phyloP scores from a whole-genome alignment of 495 filamentous ascomycete genomes.

The Durotheca rogersii region DNA sequence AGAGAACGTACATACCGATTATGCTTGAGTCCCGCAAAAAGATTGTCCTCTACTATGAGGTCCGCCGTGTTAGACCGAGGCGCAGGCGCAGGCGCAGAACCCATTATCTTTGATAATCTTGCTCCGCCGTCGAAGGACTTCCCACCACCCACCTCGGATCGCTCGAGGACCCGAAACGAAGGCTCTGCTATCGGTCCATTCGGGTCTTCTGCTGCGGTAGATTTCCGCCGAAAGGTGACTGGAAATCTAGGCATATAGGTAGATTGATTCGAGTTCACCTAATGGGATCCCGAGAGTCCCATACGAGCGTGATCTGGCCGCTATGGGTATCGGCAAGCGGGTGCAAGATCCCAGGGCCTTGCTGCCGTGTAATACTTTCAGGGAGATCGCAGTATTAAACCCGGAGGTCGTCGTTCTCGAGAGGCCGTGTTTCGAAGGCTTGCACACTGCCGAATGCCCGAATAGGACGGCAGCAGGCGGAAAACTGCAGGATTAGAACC shows the following conservation, averaged over 20 bases:
- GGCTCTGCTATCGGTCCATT: constrained; percentile 46
- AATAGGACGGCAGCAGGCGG: constrained; percentile 27
- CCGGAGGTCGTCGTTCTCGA: constrained; percentile 19
- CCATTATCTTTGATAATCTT: constrained; percentile 34
- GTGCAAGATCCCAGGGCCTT: constrained; percentile 4
- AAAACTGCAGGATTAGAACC: constrained; percentile 36
- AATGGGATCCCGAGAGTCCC: constrained; percentile 25
- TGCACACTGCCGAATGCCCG: constrained; percentile 8
- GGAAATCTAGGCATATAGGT: constrained; percentile 55
- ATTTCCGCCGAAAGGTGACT: constrained; percentile 54
- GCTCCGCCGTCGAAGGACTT: constrained; percentile 48
- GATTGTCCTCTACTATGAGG: constrained; percentile 54
- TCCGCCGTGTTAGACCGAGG: constrained; percentile 33
- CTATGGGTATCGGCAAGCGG: constrained; percentile 15
- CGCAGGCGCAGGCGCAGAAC: constrained; percentile 29
- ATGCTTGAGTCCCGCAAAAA: constrained; percentile 54
- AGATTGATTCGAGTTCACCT: constrained; percentile 34
- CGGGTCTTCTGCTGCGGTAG: constrained; percentile 50
- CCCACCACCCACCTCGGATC: constrained; percentile 39
- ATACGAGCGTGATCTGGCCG: constrained; percentile 22
- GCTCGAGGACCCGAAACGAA: constrained; percentile 53
- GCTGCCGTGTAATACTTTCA: constrained; percentile 5
- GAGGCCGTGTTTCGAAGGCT: constrained; percentile 10
- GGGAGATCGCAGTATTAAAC: constrained; percentile 9
- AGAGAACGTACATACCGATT: constrained; percentile 50